Percentiles rank a stretch among this genome's conserved stretches.
phyloP scores from a whole-genome alignment of 1,284 basidiomycete genomes.

The Cryptococcus jaspeensis region DNA sequence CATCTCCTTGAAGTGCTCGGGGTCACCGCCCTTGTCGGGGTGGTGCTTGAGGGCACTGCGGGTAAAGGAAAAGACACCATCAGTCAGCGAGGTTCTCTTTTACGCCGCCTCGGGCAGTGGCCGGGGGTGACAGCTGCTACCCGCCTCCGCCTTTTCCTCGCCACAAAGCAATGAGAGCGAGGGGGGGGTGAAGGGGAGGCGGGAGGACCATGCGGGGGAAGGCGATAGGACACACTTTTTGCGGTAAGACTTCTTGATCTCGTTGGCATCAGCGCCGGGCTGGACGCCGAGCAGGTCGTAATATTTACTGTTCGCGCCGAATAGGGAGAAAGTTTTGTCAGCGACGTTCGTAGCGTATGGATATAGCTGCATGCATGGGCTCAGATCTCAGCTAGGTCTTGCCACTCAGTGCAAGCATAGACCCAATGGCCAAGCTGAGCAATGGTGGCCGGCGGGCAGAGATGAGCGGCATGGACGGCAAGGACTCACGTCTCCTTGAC shows the following conservation, averaged over 20 bases:
- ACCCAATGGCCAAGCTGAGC: not conserved
- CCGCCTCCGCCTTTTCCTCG: no score
- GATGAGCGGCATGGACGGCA: not conserved
- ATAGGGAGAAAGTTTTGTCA: not conserved
- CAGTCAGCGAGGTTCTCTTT: no score
- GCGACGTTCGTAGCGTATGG: not conserved
- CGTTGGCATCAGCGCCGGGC: constrained; percentile 71
- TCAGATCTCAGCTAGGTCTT: not conserved
- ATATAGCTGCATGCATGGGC: no score
- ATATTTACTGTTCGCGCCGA: constrained; percentile 63
- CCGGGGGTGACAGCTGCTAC: no score
- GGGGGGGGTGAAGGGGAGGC: not conserved
- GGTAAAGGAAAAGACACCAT: not conserved
- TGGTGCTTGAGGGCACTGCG: constrained; percentile 80
- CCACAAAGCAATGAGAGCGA: constrained; percentile 5
- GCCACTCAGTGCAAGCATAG: not conserved
- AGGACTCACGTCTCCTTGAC: constrained; percentile 52
- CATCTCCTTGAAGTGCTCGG: constrained; percentile 96
- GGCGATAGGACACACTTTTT: constrained; percentile 67
- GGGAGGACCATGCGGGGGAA: not conserved
- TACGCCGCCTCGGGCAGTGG: no score
- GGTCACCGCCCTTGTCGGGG: constrained; percentile 96
- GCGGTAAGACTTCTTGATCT: constrained; percentile 92
- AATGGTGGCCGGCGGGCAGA: not conserved
- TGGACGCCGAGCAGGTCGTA: constrained; percentile 82